These are phyloP conservation scores for Acorus gramineus DNA, from an alignment of 106 monocot species.

Conservation along the genomic window DNA sequence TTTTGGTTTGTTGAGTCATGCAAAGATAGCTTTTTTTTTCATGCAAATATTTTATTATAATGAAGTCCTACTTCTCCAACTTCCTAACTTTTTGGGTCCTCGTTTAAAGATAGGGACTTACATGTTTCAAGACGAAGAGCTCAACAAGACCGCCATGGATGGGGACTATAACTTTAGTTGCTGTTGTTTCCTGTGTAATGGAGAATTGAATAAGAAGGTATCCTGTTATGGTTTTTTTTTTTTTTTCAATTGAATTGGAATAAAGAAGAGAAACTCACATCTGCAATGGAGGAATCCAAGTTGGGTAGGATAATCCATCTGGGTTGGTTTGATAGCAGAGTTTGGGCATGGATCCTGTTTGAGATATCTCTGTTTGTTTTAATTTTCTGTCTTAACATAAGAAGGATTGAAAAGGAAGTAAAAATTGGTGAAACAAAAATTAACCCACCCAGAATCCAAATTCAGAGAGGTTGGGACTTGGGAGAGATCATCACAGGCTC, in stretches of 20 bases:
- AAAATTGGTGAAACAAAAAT: neutral
- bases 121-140: conserved; percentile 44
- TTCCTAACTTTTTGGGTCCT: too few species aligned
- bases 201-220: neutral
- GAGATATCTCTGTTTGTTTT: neutral
- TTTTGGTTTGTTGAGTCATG: neutral
- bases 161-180: conserved; percentile 58
- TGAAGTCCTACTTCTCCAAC: too few species aligned
- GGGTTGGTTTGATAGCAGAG: conserved; percentile 55
- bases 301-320: conserved; percentile 31
- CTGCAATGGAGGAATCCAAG: neutral
- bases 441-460: neutral
- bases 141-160: conserved; percentile 51
- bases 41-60: too few species aligned
- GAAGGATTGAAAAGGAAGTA: neutral
- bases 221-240: neutral
- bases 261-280: conserved; percentile 6
- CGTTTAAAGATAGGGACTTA: conserved; percentile 6
- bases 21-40: conserved; percentile 16
- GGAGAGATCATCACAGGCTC: conserved; percentile 36
- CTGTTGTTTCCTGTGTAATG: conserved; percentile 25
- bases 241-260: neutral
- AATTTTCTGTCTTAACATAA: neutral
- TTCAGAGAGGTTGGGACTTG: conserved; percentile 27
- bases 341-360: conserved; percentile 49